Evolutionary conservation across 345 rosid species (phyloP), one percentile per base, ranked within the genome.

Genomic region (Arabis alpina): DNA sequence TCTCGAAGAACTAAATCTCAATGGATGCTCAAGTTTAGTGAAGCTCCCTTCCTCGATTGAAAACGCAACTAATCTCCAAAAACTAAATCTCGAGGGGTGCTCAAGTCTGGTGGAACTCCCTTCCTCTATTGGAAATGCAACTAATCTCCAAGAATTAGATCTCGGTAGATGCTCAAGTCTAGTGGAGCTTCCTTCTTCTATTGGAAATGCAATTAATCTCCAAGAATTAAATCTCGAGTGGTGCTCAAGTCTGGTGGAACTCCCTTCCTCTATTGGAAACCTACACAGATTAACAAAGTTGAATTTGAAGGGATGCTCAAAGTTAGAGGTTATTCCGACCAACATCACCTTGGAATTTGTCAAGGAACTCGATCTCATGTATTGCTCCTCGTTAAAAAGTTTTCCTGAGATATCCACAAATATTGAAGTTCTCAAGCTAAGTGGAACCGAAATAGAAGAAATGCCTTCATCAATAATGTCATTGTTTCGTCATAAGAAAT

Each of bases 331-430:
- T 54, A 40, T 66, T 54, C 71, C 71, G 0, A 3, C 40, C 37
- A 41, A 40, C 1, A 24, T 66, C 50, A 52, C 40, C 16, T 14
- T 66, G 45, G 36, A 8, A 44, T 55, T 34, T 11, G 54, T 68
- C n/a, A 0, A 2, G 4, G 32, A 2, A 28, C 44, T 68, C 19
- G 0, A 19, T 55, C 54, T 68, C 34, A 23, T 4, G 4, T 25
- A 30, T 13, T 55, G 64, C 54, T 8, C 4, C 0, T 0, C 5
- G 37, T 19, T 68, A 3, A 55, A 32, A 32, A 32, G 10, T 0
- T 68, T 55, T 43, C 72, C 72, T 2, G 45, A 67, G 15, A 54
- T 68, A 47, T 68, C 64, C 44, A 68, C 43, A 24, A 55, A 45
- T 19, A 32, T 55, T 1, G 7, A 19, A 13, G 1, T 12, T 43